Percentiles rank a stretch among this genome's conserved stretches.
Conservation (phyloP, 441 rosid species). For the Jatropha multifida region DNA sequence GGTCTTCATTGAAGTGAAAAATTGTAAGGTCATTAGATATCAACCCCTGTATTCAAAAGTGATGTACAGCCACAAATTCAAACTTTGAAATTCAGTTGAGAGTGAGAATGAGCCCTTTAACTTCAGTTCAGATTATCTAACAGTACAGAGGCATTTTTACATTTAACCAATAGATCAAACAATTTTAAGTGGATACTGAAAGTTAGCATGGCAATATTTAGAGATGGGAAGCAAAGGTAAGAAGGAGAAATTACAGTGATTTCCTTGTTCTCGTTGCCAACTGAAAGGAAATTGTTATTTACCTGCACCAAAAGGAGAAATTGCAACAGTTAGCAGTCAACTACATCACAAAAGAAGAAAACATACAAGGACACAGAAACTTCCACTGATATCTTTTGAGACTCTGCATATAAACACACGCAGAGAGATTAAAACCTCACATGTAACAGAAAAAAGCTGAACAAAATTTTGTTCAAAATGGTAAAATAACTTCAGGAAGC, state of each 20-base stretch:
- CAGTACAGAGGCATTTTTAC: background rate
- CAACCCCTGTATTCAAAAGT: background rate
- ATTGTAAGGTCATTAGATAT: conserved; percentile 5
- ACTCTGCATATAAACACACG: background rate
- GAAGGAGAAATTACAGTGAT: conserved; percentile 56
- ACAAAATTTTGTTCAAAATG: background rate
- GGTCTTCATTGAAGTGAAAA: background rate
- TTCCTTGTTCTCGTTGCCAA: conserved; percentile 88
- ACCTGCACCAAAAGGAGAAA: conserved; percentile 56
- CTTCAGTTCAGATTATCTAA: conserved; percentile 3
- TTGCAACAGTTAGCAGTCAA: conserved; percentile 16
- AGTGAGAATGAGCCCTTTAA: background rate
- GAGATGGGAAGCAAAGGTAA: conserved; percentile 26
- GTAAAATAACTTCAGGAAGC: conserved; percentile 3
- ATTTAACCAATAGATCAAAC: background rate
- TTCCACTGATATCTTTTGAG: background rate
- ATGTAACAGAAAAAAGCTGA: background rate
- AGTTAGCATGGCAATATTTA: background rate
- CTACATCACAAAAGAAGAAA: background rate
- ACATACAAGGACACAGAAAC: background rate
- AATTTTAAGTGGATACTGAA: background rate
- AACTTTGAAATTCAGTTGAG: background rate
- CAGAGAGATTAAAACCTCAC: background rate
- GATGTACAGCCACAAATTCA: background rate
- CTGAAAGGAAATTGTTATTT: conserved; percentile 93